Base-by-base conservation (phyloP, 1,139 yeast genomes). In the Kluyveromyces marxianus region DNA sequence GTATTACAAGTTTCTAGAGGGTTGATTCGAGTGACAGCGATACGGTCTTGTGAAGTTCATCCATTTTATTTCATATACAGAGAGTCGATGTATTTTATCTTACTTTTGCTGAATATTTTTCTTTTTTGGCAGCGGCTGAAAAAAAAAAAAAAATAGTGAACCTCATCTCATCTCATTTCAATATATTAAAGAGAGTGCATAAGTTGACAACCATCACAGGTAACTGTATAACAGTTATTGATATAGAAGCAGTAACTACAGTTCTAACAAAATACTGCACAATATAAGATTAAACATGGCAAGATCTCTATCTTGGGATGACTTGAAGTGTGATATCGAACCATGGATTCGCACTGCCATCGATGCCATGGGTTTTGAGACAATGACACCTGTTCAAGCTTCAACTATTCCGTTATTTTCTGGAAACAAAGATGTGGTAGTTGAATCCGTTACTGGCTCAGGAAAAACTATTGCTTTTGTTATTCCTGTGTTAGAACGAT, bases 351-450 rank as follows among this genome's bases (percentile, higher is more conserved):
- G 54, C 35, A 58, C 81, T 3, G 95, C 96, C 2, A 73, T 90
- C 29, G 67, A 69, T 24, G 77, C 90, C 1, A 66, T 84, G 54
- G 97, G 96, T 1, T 90, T 77, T 60, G 76, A 78, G 2, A 68
- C 77, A 14, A 89, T 92, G 97, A 92, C 99, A 0, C 97, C 99
- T 0, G 98, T 92, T 0, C 99, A 92, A 62, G 98, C 98, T 0
- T 80, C 97, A 0, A 84, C 95, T 0, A 85, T 92, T 43, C 98
- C 99, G 0, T 69, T 90, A 45, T 78, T 94, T 55, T 68, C 84
- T 40, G 83, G 83, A n/a, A 85, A 90, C 58, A 92, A 92, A 60
- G 98, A 92, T 67, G 97, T 92, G 7, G 95, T 94, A 7, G 97
- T 89, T 2, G 96, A 90, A 54, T 89, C 97, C 0, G 96, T 89